Evolutionary conservation across 768 basidiomycete genomes (phyloP).

Genomic region (Pleurotus ostreatus): DNA sequence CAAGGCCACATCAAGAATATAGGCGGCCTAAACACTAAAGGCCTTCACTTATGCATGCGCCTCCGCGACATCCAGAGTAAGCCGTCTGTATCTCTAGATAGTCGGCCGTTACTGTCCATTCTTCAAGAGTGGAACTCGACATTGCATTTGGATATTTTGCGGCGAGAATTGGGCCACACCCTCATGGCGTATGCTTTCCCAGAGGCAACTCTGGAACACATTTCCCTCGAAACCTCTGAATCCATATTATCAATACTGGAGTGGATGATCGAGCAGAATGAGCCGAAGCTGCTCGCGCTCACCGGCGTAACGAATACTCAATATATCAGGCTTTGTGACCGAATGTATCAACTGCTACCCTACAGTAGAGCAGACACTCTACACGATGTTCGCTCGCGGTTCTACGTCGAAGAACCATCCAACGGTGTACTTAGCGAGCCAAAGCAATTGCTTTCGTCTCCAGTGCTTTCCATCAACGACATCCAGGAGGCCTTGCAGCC

Average conservation of each 20-base stretch:
- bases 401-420: conserved; percentile 36
- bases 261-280: conserved; percentile 49
- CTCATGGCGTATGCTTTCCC: conserved; percentile 25
- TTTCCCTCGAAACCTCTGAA: conserved; percentile 35
- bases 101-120: neutral
- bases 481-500: conserved; percentile 46
- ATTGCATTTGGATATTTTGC: conserved; percentile 24
- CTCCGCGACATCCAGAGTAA: conserved; percentile 6
- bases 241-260: conserved; percentile 41
- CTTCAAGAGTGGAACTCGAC: neutral
- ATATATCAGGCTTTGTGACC: conserved; percentile 43
- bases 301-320: conserved; percentile 43
- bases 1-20: conserved; percentile 13
- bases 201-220: conserved; percentile 11
- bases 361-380: conserved; percentile 8
- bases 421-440: neutral
- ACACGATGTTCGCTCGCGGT: conserved; percentile 18
- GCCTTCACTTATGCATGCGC: neutral
- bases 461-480: conserved; percentile 42
- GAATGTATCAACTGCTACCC: conserved; percentile 23
- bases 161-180: conserved; percentile 29
- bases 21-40: conserved; percentile 18
- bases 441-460: conserved; percentile 21
- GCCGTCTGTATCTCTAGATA: neutral
- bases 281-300: conserved; percentile 41